These are phyloP conservation scores for Phyllosticta citrichinensis DNA, from an alignment of 2,329 filamentous ascomycete genomes.

Conservation along the genomic window DNA sequence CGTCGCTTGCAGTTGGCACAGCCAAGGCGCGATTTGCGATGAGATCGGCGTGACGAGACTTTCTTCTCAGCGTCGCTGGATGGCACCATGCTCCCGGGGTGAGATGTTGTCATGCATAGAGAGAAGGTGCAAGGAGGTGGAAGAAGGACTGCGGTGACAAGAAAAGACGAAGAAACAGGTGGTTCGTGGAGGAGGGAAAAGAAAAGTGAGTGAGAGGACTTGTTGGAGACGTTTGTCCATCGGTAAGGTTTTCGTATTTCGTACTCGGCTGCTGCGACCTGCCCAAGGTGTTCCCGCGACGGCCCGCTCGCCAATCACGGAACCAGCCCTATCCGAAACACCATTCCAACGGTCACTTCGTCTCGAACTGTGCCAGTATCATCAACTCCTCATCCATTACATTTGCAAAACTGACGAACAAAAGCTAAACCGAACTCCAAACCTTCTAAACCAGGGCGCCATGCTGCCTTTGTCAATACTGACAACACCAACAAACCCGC, in stretches of 20 bases:
- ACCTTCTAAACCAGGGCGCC: not conserved
- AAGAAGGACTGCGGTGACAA: not conserved
- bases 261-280: not conserved
- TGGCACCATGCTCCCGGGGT: not conserved
- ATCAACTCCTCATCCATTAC: not conserved
- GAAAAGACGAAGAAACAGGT: not conserved
- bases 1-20: slow-evolving; percentile 8
- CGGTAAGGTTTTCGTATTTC: not conserved
- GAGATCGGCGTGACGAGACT: slow-evolving; percentile 6
- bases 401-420: not conserved
- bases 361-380: not conserved
- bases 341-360: not conserved
- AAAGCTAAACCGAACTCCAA: not conserved
- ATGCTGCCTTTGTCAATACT: not conserved
- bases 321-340: not conserved
- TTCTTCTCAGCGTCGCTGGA: not conserved
- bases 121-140: not conserved
- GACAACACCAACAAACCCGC: not conserved
- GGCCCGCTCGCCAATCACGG: not conserved
- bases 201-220: not conserved
- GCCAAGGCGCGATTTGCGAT: slow-evolving; percentile 8
- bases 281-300: not conserved
- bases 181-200: not conserved
- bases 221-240: not conserved
- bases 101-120: not conserved